These are phyloP conservation scores for Arachis hypogaea DNA, from an alignment of 306 rosid genomes.

Conservation along the genomic window DNA sequence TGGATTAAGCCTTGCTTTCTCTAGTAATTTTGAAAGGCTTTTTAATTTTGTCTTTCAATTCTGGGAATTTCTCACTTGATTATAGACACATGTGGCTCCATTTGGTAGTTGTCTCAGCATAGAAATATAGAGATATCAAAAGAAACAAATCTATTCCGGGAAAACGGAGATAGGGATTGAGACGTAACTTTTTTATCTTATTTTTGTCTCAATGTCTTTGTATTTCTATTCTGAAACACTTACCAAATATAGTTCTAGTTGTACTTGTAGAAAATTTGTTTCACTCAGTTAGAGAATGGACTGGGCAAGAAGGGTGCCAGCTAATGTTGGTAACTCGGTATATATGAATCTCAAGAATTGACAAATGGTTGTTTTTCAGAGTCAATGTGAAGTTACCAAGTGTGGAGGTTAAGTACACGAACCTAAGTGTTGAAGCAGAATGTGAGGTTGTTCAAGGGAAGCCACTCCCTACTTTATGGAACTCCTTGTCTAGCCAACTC, in stretches of 20 bases:
- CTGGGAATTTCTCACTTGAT: not conserved
- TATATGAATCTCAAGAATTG: slow-evolving; percentile 36
- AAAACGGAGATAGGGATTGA: too few species aligned
- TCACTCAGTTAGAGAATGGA: not conserved
- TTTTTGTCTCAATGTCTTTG: too few species aligned
- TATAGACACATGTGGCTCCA: too few species aligned
- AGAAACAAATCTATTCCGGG: too few species aligned
- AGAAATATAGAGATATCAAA: too few species aligned
- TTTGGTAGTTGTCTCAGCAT: too few species aligned
- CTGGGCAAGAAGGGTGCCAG: not conserved
- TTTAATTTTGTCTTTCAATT: not conserved
- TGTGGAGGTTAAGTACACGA: slow-evolving; percentile 61
- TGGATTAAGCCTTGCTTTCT: slow-evolving; percentile 30
- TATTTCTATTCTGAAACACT: too few species aligned
- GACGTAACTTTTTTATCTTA: too few species aligned
- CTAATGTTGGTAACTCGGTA: not conserved
- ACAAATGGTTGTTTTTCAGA: slow-evolving; percentile 44
- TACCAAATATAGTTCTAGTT: too few species aligned
- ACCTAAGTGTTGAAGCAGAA: slow-evolving; percentile 54
- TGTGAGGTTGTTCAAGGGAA: slow-evolving; percentile 66
- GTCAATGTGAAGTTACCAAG: slow-evolving; percentile 56
- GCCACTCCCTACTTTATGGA: slow-evolving; percentile 68
- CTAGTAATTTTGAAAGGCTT: not conserved
- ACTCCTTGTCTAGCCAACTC: slow-evolving; percentile 47
- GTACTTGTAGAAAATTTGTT: slow-evolving; percentile 8